Percentiles rank a stretch among this genome's conserved stretches.
phyloP scores from a whole-genome alignment of 2,329 filamentous ascomycete genomes.

The Venturia effusa region DNA sequence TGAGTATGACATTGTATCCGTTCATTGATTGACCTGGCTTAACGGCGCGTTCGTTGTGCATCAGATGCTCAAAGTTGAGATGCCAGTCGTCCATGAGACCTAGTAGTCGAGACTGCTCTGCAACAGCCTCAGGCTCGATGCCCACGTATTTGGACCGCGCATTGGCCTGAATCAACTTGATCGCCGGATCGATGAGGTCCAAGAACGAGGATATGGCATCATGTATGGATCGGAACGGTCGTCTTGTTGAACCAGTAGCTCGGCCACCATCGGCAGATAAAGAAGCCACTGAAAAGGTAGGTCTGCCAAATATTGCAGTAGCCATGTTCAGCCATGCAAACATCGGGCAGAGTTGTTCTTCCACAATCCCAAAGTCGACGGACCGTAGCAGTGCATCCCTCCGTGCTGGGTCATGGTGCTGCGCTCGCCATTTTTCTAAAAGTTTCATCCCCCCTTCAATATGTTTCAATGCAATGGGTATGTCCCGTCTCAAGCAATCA shows the following conservation, averaged over 20 bases:
- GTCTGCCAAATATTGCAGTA: neutral
- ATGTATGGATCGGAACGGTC: neutral
- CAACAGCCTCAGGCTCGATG: neutral
- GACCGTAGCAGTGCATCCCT: neutral
- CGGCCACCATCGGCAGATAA: neutral
- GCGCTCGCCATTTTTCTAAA: neutral
- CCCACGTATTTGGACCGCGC: neutral
- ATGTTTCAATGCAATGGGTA: neutral
- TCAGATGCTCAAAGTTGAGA: neutral
- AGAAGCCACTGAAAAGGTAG: neutral
- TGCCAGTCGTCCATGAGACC: neutral
- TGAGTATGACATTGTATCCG: neutral
- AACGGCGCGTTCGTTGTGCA: neutral
- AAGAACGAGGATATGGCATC: neutral
- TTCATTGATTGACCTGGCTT: neutral
- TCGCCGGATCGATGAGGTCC: neutral
- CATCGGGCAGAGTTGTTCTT: conserved; percentile 2
- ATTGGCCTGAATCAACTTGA: neutral
- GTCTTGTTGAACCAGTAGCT: neutral
- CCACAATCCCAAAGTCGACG: neutral
- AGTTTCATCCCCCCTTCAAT: conserved; percentile 3
- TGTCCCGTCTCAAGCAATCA: conserved; percentile 1
- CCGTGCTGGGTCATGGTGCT: neutral
- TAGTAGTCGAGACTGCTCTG: neutral
- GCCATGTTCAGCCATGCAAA: conserved; percentile 5